Percentiles rank a stretch among this genome's conserved stretches.
Evolutionary conservation across 306 rosid genomes (phyloP).

Genomic region (Malus sieversii): DNA sequence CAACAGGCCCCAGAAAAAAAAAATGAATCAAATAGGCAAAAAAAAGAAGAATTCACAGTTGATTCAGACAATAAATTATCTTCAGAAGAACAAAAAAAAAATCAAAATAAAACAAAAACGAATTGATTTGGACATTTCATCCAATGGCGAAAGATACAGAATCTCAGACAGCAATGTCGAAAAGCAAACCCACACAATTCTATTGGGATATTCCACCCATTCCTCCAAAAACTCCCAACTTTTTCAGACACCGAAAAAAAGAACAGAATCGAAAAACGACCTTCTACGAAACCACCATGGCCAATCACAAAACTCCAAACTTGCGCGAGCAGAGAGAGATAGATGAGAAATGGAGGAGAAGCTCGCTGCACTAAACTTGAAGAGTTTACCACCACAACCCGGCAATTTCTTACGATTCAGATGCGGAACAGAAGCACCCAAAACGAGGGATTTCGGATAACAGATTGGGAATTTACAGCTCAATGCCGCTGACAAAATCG

Average conservation of each 20-base stretch:
- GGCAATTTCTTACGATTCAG: constrained; percentile 14
- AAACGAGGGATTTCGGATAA: background rate
- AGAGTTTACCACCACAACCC: constrained; percentile 7
- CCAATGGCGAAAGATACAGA: constrained; percentile 14
- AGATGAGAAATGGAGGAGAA: background rate
- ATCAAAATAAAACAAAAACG: background rate
- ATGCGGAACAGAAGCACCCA: constrained; percentile 10
- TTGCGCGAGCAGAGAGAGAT: background rate
- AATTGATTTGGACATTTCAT: constrained; percentile 26
- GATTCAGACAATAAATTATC: constrained; percentile 2
- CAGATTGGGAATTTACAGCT: background rate
- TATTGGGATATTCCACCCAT: constrained; percentile 10
- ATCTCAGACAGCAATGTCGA: background rate
- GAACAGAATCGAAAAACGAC: constrained; percentile 12
- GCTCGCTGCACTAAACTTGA: background rate
- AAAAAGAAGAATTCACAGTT: background rate
- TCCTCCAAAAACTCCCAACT: background rate
- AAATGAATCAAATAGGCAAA: background rate
- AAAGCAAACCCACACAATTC: background rate
- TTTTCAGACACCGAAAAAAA: background rate
- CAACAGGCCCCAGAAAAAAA: background rate
- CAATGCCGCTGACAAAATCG: background rate
- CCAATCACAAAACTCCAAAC: constrained; percentile 2
- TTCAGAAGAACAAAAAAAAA: background rate
- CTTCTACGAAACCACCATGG: constrained; percentile 19